phyloP scores from a whole-genome alignment of 2,329 filamentous ascomycete species.

The Ceratocystis diversiconidia region DNA sequence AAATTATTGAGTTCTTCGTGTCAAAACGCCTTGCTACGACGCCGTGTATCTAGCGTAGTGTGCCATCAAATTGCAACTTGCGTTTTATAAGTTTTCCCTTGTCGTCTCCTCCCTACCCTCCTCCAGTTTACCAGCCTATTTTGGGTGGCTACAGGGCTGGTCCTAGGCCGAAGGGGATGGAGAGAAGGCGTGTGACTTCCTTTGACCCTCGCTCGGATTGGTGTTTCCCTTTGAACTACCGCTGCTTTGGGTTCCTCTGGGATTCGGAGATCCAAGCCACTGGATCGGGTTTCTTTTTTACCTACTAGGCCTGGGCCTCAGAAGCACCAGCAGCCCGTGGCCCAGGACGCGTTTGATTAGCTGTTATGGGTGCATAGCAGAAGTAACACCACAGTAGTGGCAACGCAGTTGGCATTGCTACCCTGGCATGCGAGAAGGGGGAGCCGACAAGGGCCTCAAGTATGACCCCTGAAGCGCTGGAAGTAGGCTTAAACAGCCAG shows the following conservation, averaged over 20 bases:
- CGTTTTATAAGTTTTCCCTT: not conserved
- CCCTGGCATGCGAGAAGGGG: not conserved
- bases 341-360: not conserved
- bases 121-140: not conserved
- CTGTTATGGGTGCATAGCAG: not conserved
- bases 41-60: not conserved
- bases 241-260: constrained; percentile 4
- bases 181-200: not conserved
- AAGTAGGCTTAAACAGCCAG: not conserved
- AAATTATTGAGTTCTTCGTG: not conserved
- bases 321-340: not conserved
- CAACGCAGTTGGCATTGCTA: not conserved
- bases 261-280: constrained; percentile 12
- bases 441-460: not conserved
- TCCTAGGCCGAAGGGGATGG: not conserved
- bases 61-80: not conserved
- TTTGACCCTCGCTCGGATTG: not conserved
- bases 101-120: not conserved
- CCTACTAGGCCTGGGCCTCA: not conserved
- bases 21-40: not conserved
- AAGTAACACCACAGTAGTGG: not conserved
- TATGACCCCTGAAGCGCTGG: not conserved
- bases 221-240: not conserved
- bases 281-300: not conserved
- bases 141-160: not conserved